Base-by-base conservation (phyloP, 73 alveolate species). In the Stentor coeruleus region DNA sequence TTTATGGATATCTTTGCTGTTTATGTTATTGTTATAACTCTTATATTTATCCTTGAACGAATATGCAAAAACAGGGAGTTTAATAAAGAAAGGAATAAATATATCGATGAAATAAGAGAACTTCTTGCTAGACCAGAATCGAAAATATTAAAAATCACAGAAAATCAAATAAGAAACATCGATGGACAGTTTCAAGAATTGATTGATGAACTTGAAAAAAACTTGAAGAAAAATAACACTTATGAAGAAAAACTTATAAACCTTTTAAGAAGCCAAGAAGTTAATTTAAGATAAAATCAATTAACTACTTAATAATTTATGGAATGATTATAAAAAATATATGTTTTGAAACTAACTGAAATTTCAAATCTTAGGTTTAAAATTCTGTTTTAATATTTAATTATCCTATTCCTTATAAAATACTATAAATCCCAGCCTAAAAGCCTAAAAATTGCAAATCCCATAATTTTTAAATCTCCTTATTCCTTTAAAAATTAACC, bases 91-190 rank as follows among this genome's bases (percentile, higher is more conserved):
- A 66, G 79, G 41, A 66, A 31, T 20, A 66, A 66, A 31, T 26
- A 26, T 2, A 33, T 66, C 33, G 79, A 66, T 28, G 79, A 33
- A 2, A 31, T 66, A 20, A 20, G 37, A 66, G 33, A 20, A 20
- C 14, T 66, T 26, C n/a, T 66, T 20, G n/a, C 79, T 1, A 66
- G 79, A 2, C 79, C 79, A 28, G 79, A 66, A 40, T 20, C 79
- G n/a, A 66, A 66, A 66, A 66, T 66, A 14, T 26, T 33, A 33
- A 66, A 31, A 66, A 26, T 66, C 79, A 66, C 79, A 28, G 39
- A 26, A 33, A 66, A 66, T 11, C 79, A 66, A 33, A 31, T 66
- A 37, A 66, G 79, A 33, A 26, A 66, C 20, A 20, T 20, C 2
- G 79, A 66, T 11, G 14, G 20, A 20, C 40, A 66, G 37, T 20